Evolutionary conservation across 2,329 filamentous ascomycete genomes (phyloP).

Genomic region (Cladosporium sp.): DNA sequence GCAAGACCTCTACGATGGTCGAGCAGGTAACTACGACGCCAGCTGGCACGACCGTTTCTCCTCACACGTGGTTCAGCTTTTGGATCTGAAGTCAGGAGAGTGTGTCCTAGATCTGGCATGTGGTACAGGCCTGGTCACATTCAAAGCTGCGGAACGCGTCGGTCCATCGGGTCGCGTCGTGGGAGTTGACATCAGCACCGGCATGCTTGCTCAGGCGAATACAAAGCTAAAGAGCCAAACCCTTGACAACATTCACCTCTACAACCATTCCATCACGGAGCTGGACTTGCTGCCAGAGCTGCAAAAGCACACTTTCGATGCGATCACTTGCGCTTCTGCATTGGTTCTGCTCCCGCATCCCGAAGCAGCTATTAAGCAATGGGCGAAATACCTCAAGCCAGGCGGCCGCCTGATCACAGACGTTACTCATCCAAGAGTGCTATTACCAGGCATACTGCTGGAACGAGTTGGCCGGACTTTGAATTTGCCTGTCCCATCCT

Average conservation of each 20-base stretch:
- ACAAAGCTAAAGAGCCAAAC: constrained; percentile 32
- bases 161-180: constrained; percentile 40
- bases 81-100: constrained; percentile 36
- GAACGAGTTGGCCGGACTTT: constrained; percentile 40
- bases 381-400: constrained; percentile 42
- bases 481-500: constrained; percentile 37
- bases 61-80: constrained; percentile 37
- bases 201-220: constrained; percentile 43
- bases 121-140: constrained; percentile 47
- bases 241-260: constrained; percentile 37
- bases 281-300: constrained; percentile 30
- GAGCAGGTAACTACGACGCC: constrained; percentile 40
- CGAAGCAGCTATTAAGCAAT: constrained; percentile 38
- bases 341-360: constrained; percentile 44
- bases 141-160: constrained; percentile 41
- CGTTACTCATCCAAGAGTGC: constrained; percentile 41
- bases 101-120: constrained; percentile 49
- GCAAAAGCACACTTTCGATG: constrained; percentile 28
- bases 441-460: constrained; percentile 40
- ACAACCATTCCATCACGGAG: constrained; percentile 41
- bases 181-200: constrained; percentile 44
- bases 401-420: constrained; percentile 43
- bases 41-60: constrained; percentile 46
- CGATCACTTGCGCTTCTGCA: constrained; percentile 43
- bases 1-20: constrained; percentile 36